Conservation (phyloP, 257 asterid genomes). For the Solanum piurae region DNA sequence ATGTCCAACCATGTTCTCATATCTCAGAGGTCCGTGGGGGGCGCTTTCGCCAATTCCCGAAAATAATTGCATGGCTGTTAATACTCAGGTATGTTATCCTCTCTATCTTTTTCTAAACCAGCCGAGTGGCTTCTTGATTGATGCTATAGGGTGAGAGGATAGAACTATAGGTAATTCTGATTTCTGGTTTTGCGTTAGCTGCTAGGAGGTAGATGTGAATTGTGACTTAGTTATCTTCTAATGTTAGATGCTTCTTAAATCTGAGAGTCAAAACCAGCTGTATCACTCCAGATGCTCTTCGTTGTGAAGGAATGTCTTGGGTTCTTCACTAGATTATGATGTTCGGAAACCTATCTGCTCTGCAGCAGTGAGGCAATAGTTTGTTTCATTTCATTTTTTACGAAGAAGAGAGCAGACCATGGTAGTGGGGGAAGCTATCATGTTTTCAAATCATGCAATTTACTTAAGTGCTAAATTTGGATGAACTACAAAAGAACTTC, state of each 20-base stretch:
- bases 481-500: neutral
- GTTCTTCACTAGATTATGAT: neutral
- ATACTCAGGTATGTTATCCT: constrained; percentile 45
- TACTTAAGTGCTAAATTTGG: neutral
- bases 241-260: neutral
- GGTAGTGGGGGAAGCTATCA: neutral
- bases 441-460: neutral
- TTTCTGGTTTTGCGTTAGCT: neutral
- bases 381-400: neutral
- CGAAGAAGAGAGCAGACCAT: neutral
- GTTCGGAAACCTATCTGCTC: neutral
- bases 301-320: neutral
- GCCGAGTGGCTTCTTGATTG: neutral
- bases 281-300: neutral
- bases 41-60: constrained; percentile 93
- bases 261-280: neutral
- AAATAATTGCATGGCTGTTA: constrained; percentile 81
- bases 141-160: neutral
- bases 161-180: neutral
- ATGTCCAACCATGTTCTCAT: constrained; percentile 4
- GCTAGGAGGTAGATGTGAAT: neutral
- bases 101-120: neutral
- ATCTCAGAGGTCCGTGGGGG: constrained; percentile 93
- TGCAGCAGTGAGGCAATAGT: neutral
- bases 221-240: neutral